A percentile compares a stretch with the other conserved stretches of the same genome.
phyloP scores from a whole-genome alignment of 306 rosid species.

The Sechiopsis laciniata region DNA sequence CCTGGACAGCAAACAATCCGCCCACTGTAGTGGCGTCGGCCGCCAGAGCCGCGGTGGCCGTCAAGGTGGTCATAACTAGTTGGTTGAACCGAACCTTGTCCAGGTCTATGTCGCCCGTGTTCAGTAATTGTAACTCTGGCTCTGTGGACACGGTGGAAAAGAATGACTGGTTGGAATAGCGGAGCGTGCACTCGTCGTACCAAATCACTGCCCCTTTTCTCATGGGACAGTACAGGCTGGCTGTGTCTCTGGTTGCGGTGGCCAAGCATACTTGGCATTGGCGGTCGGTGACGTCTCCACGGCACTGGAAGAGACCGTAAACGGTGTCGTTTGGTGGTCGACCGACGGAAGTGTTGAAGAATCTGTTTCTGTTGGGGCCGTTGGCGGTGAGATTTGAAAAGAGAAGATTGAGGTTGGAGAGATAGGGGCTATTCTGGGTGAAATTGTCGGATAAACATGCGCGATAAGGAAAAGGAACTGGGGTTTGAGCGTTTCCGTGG shows the following conservation, averaged over 20 bases:
- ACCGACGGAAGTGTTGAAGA: conserved; percentile 21
- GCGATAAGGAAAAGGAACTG: not conserved
- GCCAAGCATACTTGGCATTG: conserved; percentile 16
- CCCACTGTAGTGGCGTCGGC: not conserved
- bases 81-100: not conserved
- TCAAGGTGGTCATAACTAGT: not conserved
- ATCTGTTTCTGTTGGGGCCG: conserved; percentile 23
- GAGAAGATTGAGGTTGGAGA: conserved; percentile 35
- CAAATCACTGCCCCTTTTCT: conserved; percentile 10
- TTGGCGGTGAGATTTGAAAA: conserved; percentile 40
- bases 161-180: conserved; percentile 26
- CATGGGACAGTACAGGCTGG: not conserved
- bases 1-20: not conserved
- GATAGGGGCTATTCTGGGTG: conserved; percentile 35
- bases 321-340: not conserved
- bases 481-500: conserved; percentile 1
- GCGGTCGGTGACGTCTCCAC: conserved; percentile 21
- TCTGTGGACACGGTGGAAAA: not conserved
- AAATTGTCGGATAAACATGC: conserved; percentile 30
- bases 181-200: conserved; percentile 32
- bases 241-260: not conserved
- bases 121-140: not conserved
- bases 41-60: not conserved
- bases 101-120: not conserved
- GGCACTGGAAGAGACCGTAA: conserved; percentile 28